Conservation (phyloP, 192 early-diverging fungal species). For the Podila clonocystis region DNA sequence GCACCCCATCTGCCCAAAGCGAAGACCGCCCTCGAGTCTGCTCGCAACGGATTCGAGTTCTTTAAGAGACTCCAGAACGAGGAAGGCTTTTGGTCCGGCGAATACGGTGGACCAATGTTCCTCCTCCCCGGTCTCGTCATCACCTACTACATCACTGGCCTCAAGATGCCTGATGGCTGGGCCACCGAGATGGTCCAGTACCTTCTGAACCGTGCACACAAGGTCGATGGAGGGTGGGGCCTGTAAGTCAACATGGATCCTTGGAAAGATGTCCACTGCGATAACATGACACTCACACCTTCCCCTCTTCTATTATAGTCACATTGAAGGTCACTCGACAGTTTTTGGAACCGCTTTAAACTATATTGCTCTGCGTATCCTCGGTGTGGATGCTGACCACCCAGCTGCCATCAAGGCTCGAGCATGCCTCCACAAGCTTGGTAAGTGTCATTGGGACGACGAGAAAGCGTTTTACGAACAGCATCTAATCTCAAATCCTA, state of each 20-base stretch:
- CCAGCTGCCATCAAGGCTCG: slow-evolving; percentile 87
- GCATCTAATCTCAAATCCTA: not conserved
- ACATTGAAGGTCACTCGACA: slow-evolving; percentile 92
- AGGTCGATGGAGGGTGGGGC: slow-evolving; percentile 96
- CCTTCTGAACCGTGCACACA: slow-evolving; percentile 82
- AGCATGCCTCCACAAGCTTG: slow-evolving; percentile 82
- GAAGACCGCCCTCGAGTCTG: slow-evolving; percentile 78
- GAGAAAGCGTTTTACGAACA: not conserved
- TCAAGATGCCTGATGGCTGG: slow-evolving; percentile 70
- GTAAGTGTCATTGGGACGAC: slow-evolving; percentile 30
- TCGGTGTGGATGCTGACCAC: slow-evolving; percentile 89
- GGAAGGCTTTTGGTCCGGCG: slow-evolving; percentile 96
- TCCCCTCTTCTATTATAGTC: slow-evolving; percentile 54
- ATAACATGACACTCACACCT: not conserved
- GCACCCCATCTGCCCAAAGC: slow-evolving; percentile 64
- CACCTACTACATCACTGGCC: slow-evolving; percentile 85
- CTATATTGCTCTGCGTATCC: slow-evolving; percentile 88
- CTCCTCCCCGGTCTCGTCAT: slow-evolving; percentile 92
- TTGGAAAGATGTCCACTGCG: not conserved
- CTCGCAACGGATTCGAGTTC: slow-evolving; percentile 94
- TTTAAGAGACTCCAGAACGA: slow-evolving; percentile 86
- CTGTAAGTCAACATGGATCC: slow-evolving; percentile 64
- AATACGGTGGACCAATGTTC: slow-evolving; percentile 98
- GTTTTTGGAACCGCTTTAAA: slow-evolving; percentile 97
- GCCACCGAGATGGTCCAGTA: slow-evolving; percentile 88